phyloP scores from a whole-genome alignment of 2,329 filamentous ascomycete species.

The Thelonectria rubi region DNA sequence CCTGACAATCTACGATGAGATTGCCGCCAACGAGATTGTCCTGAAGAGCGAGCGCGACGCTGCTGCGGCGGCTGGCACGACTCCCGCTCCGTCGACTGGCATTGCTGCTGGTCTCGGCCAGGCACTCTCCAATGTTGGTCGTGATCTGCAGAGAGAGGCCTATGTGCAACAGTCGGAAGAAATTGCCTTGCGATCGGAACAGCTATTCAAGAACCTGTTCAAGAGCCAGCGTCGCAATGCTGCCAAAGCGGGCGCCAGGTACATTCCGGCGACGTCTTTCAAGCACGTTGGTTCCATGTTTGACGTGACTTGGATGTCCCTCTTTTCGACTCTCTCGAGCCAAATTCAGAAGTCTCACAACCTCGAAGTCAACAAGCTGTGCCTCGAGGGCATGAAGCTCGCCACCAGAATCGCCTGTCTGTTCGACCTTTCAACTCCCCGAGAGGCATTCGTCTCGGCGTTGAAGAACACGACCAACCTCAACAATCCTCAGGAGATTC shows the following conservation, averaged over 20 bases:
- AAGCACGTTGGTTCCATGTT: slow-evolving; percentile 99
- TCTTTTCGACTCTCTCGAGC: slow-evolving; percentile 91
- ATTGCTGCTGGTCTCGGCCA: slow-evolving; percentile 86
- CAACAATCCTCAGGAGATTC: slow-evolving; percentile 94
- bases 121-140: slow-evolving; percentile 88
- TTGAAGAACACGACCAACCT: slow-evolving; percentile 94
- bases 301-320: slow-evolving; percentile 99
- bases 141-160: slow-evolving; percentile 90
- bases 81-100: slow-evolving; percentile 68
- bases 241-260: slow-evolving; percentile 73
- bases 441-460: slow-evolving; percentile 93
- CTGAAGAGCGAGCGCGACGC: slow-evolving; percentile 90
- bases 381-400: slow-evolving; percentile 94
- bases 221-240: slow-evolving; percentile 87
- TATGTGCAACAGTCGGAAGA: slow-evolving; percentile 96
- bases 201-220: slow-evolving; percentile 93
- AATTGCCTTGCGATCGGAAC: slow-evolving; percentile 77
- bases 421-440: slow-evolving; percentile 91
- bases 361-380: slow-evolving; percentile 88
- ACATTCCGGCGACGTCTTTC: slow-evolving; percentile 92
- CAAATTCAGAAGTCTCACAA: slow-evolving; percentile 95
- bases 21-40: slow-evolving; percentile 90
- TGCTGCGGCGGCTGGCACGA: slow-evolving; percentile 77
- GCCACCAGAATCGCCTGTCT: slow-evolving; percentile 92
- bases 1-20: slow-evolving; percentile 89